Conservation (phyloP, 2,329 filamentous ascomycete species). For the Hymenoscyphus albidus region DNA sequence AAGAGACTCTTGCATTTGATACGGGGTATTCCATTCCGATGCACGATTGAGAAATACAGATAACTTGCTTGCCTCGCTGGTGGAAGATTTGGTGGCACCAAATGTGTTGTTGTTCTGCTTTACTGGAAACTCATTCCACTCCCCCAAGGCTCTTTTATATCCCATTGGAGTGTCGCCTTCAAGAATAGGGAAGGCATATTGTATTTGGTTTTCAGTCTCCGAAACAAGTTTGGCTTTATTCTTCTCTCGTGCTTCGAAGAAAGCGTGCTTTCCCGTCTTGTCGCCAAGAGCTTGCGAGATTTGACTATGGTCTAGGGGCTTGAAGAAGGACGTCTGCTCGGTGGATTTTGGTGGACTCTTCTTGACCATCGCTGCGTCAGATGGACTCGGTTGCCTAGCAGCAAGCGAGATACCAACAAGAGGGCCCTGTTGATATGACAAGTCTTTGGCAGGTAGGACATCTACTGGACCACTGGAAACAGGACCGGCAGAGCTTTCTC, state of each 20-base stretch:
- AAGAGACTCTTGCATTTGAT: neutral
- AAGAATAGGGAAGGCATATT: neutral
- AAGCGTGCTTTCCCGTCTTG: slow-evolving; percentile 31
- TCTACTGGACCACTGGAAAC: no score
- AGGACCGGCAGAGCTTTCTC: no score
- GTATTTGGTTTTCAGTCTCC: slow-evolving; percentile 4
- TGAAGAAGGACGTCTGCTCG: neutral
- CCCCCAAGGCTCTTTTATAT: neutral
- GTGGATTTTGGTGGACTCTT: slow-evolving; percentile 6
- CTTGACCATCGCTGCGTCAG: slow-evolving; percentile 39
- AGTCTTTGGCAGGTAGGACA: no score
- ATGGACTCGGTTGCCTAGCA: slow-evolving; percentile 36
- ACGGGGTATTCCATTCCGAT: neutral
- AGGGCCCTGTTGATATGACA: no score
- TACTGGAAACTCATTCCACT: neutral
- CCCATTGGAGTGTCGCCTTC: neutral
- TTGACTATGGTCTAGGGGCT: slow-evolving; percentile 8
- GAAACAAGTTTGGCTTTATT: slow-evolving; percentile 27
- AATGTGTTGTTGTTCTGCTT: no score
- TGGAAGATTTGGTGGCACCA: no score
- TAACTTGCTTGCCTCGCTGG: no score
- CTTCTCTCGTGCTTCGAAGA: slow-evolving; percentile 33
- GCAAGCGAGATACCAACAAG: neutral
- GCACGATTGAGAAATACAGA: no score
- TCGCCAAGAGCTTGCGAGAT: slow-evolving; percentile 25